A percentile compares a stretch with the other conserved stretches of the same genome.
phyloP scores from a whole-genome alignment of 352 stramenopile species.

The Phytophthora sojae region DNA sequence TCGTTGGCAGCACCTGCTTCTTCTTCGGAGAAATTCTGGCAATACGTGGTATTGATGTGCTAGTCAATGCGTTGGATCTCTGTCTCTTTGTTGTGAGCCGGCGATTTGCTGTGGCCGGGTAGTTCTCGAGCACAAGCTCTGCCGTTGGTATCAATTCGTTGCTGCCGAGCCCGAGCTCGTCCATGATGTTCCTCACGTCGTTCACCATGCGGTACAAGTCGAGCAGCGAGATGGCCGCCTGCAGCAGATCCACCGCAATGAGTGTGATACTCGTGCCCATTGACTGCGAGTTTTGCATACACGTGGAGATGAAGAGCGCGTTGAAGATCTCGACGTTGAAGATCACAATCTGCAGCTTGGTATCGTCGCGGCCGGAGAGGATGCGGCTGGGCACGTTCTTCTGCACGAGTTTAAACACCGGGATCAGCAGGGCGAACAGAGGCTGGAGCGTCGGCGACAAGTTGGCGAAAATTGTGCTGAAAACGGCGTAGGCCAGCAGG shows the following conservation, averaged over 20 bases:
- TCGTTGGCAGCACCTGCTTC: slow-evolving; percentile 27
- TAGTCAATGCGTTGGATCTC: not conserved
- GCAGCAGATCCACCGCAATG: slow-evolving; percentile 27
- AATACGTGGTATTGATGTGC: not conserved
- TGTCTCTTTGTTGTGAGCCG: not conserved
- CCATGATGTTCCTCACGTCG: slow-evolving; percentile 9
- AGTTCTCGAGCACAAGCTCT: not conserved
- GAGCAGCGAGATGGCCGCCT: slow-evolving; percentile 17
- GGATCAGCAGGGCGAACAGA: slow-evolving; percentile 42
- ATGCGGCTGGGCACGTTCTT: slow-evolving; percentile 44
- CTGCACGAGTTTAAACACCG: slow-evolving; percentile 44
- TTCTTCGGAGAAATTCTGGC: slow-evolving; percentile 7
- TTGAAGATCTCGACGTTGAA: slow-evolving; percentile 43
- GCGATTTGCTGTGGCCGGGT: slow-evolving; percentile 6
- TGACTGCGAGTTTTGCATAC: slow-evolving; percentile 30
- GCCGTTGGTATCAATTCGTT: slow-evolving; percentile 15
- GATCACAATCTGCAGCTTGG: slow-evolving; percentile 31
- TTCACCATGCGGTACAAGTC: slow-evolving; percentile 28
- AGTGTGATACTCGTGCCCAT: slow-evolving; percentile 27
- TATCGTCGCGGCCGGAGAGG: slow-evolving; percentile 22
- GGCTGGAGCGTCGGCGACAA: slow-evolving; percentile 33
- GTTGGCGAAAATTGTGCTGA: slow-evolving; percentile 20
- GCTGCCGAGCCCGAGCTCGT: slow-evolving; percentile 15
- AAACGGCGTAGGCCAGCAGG: slow-evolving; percentile 17
- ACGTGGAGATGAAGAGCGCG: slow-evolving; percentile 33